These are phyloP conservation scores for Bruguiera gymnorhiza DNA, from an alignment of 345 rosid species.

Conservation along the genomic window DNA sequence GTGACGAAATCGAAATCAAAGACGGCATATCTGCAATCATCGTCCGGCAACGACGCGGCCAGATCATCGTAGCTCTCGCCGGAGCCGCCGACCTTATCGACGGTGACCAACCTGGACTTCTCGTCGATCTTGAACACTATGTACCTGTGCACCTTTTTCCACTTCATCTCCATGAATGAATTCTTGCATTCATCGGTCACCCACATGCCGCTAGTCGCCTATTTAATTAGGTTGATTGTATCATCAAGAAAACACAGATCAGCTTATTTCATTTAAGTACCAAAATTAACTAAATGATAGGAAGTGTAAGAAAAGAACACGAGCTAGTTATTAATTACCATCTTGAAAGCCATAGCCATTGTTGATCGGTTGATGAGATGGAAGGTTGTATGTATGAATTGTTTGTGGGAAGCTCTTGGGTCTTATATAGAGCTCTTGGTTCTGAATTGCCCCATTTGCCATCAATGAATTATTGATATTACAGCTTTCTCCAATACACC, in stretches of 20 bases:
- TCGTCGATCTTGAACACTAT: conserved; percentile 96
- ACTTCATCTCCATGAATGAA: conserved; percentile 96
- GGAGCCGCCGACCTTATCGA: conserved; percentile 82
- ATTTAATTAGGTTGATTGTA: background rate
- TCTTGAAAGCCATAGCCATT: conserved; percentile 99
- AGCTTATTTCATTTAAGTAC: background rate
- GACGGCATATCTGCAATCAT: conserved; percentile 91
- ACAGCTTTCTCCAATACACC: conserved; percentile 19
- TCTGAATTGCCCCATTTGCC: conserved; percentile 25
- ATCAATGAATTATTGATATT: conserved; percentile 26
- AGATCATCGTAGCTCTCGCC: conserved; percentile 78
- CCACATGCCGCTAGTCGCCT: conserved; percentile 97
- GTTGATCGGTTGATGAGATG: conserved; percentile 23
- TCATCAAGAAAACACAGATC: background rate
- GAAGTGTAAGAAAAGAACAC: background rate
- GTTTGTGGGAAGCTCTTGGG: background rate
- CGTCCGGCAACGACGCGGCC: conserved; percentile 67
- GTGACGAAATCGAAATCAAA: conserved; percentile 94
- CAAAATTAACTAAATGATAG: no score
- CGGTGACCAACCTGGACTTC: conserved; percentile 74
- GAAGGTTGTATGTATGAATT: background rate
- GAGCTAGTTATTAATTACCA: conserved; percentile 49
- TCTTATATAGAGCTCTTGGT: conserved; percentile 36
- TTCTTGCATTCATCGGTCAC: conserved; percentile 83
- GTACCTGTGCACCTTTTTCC: conserved; percentile 84